Evolutionary conservation across 306 rosid species (phyloP).

Genomic region (Malus orientalis): DNA sequence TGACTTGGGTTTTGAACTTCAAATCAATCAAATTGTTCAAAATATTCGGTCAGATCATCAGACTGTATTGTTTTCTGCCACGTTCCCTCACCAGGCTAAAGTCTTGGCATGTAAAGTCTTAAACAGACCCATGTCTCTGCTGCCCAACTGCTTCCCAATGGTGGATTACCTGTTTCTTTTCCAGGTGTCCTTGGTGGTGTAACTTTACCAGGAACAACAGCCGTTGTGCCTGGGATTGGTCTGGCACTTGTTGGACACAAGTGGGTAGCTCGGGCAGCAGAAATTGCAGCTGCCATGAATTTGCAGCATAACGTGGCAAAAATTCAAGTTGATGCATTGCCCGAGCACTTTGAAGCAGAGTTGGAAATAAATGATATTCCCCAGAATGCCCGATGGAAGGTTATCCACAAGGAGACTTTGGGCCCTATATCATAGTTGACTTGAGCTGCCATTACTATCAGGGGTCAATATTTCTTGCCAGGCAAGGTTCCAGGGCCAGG

Average conservation of each 20-base stretch:
- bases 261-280: constrained; percentile 74
- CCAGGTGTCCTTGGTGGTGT: constrained; percentile 53
- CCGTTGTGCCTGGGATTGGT: constrained; percentile 49
- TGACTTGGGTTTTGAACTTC: constrained; percentile 98
- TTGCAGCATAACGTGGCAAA: constrained; percentile 78
- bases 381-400: constrained; percentile 93
- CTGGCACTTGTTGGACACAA: constrained; percentile 44
- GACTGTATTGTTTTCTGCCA: constrained; percentile 85
- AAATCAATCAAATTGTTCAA: constrained; percentile 85
- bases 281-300: constrained; percentile 71
- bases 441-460: constrained; percentile 92
- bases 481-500: constrained; percentile 31
- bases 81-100: constrained; percentile 88
- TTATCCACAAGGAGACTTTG: constrained; percentile 87
- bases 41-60: constrained; percentile 80
- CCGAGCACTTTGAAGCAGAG: constrained; percentile 85
- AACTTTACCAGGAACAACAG: constrained; percentile 26
- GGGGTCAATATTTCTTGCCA: constrained; percentile 82
- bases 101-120: constrained; percentile 76
- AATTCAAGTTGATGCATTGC: constrained; percentile 74
- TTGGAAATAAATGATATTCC: constrained; percentile 92
- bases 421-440: constrained; percentile 89
- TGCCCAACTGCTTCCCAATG: constrained; percentile 49
- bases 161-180: constrained; percentile 53
- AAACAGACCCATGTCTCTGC: constrained; percentile 48